Conservation (phyloP, 208 protist species). For the Naegleria gruberi region DNA sequence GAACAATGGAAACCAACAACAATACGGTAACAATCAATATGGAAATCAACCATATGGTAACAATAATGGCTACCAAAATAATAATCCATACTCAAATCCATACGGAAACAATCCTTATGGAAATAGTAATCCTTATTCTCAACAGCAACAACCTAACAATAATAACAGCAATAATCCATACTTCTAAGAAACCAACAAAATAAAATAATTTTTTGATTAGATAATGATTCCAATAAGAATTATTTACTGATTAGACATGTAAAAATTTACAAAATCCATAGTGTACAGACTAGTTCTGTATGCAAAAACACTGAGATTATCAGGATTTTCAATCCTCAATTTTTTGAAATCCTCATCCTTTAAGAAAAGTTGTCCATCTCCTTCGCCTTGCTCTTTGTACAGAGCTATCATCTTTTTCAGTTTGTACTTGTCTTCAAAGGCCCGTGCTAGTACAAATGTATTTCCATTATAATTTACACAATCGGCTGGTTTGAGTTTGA, state of each 20-base stretch:
- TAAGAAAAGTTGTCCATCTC: neutral
- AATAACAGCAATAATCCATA: neutral
- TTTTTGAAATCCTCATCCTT: neutral
- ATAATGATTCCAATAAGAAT: neutral
- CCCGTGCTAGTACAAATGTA: neutral
- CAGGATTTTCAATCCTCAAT: neutral
- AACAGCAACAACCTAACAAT: neutral
- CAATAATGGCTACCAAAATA: neutral
- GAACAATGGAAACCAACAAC: neutral
- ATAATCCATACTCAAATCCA: no score
- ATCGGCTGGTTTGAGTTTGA: neutral
- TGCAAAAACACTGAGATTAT: neutral
- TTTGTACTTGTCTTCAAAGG: neutral
- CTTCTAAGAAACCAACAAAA: neutral
- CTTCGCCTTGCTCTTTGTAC: neutral
- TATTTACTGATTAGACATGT: neutral
- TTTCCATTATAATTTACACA: neutral
- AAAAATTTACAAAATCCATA: neutral
- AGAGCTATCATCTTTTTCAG: neutral
- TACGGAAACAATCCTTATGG: no score
- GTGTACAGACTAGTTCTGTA: neutral
- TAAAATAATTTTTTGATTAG: no score
- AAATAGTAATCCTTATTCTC: neutral
- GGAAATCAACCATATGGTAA: neutral
- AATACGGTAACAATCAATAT: neutral